These are phyloP conservation scores for Taxawa tesnikishii DNA, from an alignment of 2,329 filamentous ascomycete genomes.

Conservation along the genomic window DNA sequence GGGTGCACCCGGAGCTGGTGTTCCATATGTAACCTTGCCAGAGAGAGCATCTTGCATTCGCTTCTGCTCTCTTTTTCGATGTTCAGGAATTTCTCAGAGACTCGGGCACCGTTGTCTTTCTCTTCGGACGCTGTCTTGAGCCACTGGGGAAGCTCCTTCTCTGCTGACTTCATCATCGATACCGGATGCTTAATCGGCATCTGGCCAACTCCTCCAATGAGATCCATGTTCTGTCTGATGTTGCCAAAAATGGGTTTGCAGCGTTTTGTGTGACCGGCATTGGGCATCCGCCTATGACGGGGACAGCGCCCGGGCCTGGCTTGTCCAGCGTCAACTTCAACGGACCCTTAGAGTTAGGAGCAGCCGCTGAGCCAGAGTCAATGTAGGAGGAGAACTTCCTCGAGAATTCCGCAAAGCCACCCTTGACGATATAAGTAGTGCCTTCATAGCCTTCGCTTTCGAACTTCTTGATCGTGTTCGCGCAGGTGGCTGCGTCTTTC, in stretches of 20 bases:
- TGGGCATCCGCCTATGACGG: slow-evolving; percentile 79
- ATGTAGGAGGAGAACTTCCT: slow-evolving; percentile 52
- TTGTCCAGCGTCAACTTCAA: slow-evolving; percentile 29
- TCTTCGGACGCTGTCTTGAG: slow-evolving; percentile 55
- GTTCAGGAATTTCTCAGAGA: slow-evolving; percentile 70
- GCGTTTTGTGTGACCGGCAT: slow-evolving; percentile 59
- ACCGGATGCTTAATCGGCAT: slow-evolving; percentile 48
- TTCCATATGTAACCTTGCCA: slow-evolving; percentile 45
- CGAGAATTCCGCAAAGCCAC: slow-evolving; percentile 69
- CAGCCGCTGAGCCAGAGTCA: slow-evolving; percentile 28
- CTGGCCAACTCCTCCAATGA: slow-evolving; percentile 86
- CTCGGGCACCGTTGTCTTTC: slow-evolving; percentile 61
- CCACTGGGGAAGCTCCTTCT: slow-evolving; percentile 59
- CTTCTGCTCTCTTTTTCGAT: slow-evolving; percentile 77
- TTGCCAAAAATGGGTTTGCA: slow-evolving; percentile 89
- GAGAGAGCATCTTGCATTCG: slow-evolving; percentile 81
- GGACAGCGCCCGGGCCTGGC: slow-evolving; percentile 46
- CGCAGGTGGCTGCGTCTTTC: slow-evolving; percentile 67
- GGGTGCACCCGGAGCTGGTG: slow-evolving; percentile 22
- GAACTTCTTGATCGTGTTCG: slow-evolving; percentile 92
- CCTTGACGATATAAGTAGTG: slow-evolving; percentile 60
- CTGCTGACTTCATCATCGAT: slow-evolving; percentile 33
- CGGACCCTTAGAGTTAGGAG: slow-evolving; percentile 1
- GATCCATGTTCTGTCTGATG: slow-evolving; percentile 91
- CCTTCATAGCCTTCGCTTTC: slow-evolving; percentile 70